Evolutionary conservation across 805 yeast genomes (phyloP).

Genomic region (Starmera quercuum): DNA sequence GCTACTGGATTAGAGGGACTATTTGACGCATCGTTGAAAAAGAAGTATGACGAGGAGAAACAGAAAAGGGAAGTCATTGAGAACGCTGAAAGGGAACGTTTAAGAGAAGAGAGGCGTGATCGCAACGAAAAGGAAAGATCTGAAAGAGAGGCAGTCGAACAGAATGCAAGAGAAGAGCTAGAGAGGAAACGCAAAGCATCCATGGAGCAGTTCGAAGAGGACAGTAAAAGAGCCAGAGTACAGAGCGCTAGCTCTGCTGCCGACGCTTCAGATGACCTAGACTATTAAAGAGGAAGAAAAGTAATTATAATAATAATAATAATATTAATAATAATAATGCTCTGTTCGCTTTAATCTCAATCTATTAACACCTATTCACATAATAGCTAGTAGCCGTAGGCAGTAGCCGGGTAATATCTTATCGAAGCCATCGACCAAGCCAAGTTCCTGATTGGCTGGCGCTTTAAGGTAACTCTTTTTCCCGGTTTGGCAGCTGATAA

Average conservation of each 20-base stretch:
- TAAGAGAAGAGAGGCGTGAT: conserved; percentile 1
- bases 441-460: too few relatives aligned
- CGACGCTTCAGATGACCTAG: conserved; percentile 7
- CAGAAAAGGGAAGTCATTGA: conserved; percentile 7
- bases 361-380: too few relatives aligned
- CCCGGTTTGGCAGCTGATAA: too few relatives aligned
- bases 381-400: too few relatives aligned
- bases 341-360: too few relatives aligned
- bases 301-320: too few relatives aligned
- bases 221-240: conserved; percentile 9
- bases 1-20: conserved; percentile 30
- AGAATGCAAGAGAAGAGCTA: conserved; percentile 9
- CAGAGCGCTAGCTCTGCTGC: conserved; percentile 3
- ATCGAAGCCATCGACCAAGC: too few relatives aligned
- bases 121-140: background rate
- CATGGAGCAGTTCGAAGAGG: conserved; percentile 12
- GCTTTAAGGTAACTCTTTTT: too few relatives aligned
- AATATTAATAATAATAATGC: too few relatives aligned
- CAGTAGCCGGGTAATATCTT: too few relatives aligned
- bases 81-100: conserved; percentile 1
- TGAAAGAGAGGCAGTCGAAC: conserved; percentile 13
- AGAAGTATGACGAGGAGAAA: conserved; percentile 8
- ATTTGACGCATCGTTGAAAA: conserved; percentile 21
- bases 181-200: conserved; percentile 16
- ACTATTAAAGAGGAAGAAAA: too few relatives aligned